These are phyloP conservation scores for Apiospora sp. DNA, from an alignment of 2,329 filamentous ascomycete genomes.

Conservation along the genomic window DNA sequence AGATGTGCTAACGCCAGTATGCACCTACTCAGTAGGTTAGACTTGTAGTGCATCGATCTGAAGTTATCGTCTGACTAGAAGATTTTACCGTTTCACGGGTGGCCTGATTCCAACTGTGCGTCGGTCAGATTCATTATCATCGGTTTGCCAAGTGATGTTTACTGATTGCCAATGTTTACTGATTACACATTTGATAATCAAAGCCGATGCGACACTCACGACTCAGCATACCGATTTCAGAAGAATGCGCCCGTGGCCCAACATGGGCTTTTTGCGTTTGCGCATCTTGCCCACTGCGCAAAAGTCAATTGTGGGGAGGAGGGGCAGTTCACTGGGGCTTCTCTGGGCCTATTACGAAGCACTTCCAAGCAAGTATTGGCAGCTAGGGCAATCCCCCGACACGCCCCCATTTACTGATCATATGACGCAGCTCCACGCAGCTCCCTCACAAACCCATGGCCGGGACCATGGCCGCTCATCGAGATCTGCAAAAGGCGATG, in stretches of 20 bases:
- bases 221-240: background rate
- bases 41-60: background rate
- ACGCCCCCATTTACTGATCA: background rate
- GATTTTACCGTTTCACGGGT: background rate
- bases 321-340: background rate
- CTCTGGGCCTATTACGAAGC: background rate
- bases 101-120: background rate
- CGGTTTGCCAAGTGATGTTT: background rate
- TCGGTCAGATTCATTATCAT: background rate
- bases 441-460: slow-evolving; percentile 7
- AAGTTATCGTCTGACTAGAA: background rate
- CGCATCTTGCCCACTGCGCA: background rate
- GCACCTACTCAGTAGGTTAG: background rate
- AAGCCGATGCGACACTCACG: background rate
- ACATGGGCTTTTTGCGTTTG: slow-evolving; percentile 5
- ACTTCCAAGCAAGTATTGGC: too few relatives aligned
- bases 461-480: background rate
- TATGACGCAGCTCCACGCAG: slow-evolving; percentile 17
- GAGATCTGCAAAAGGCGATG: slow-evolving; percentile 11
- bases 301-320: background rate
- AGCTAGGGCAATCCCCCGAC: background rate
- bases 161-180: background rate
- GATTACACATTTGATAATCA: background rate
- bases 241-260: background rate
- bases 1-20: background rate